These are phyloP conservation scores for Ceratobasidium sp. DNA, from an alignment of 1,284 basidiomycete species.

Conservation along the genomic window DNA sequence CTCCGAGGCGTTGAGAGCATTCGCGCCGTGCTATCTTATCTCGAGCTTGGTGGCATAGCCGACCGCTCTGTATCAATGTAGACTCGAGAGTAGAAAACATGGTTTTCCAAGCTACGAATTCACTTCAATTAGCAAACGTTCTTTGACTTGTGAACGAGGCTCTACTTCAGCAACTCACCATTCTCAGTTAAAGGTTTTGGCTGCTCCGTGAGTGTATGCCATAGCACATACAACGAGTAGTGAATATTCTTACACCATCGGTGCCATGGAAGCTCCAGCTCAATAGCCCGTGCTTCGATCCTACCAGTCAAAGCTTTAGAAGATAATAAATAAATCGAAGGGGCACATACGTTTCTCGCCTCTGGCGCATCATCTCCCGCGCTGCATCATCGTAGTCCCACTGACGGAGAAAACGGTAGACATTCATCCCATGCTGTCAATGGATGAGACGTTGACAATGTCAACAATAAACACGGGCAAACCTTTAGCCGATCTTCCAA, in stretches of 20 bases:
- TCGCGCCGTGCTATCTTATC: conserved; percentile 1
- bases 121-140: background rate
- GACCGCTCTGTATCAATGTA: background rate
- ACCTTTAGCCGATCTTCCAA: background rate
- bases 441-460: background rate
- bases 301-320: background rate
- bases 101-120: conserved; percentile 6
- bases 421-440: background rate
- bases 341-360: background rate
- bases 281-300: background rate
- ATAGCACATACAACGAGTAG: background rate
- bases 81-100: background rate
- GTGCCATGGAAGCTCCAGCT: background rate
- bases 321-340: background rate
- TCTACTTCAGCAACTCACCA: background rate
- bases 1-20: background rate
- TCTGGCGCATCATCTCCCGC: background rate
- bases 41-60: background rate
- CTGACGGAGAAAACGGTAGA: background rate
- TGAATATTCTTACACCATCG: background rate
- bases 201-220: conserved; percentile 3
- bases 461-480: background rate
- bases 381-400: background rate
- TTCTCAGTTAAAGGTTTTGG: conserved; percentile 1
- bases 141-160: background rate